Evolutionary conservation across 768 basidiomycete species (phyloP).

Genomic region (Termitomyces sp.): DNA sequence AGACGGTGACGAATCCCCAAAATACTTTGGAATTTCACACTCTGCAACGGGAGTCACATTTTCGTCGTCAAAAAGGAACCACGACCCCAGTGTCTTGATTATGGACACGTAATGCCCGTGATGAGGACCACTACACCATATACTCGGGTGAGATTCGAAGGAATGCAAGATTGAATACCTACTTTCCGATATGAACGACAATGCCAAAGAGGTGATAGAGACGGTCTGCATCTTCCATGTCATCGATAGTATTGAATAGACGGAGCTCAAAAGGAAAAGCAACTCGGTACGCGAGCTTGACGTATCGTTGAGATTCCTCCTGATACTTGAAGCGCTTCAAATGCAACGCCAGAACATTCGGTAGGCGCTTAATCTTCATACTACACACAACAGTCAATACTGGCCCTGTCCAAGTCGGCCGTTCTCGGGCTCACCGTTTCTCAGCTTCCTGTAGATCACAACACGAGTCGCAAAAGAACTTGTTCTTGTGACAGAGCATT

Average conservation of each 20-base stretch:
- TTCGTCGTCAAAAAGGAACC: constrained; percentile 96
- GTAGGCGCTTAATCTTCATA: constrained; percentile 98
- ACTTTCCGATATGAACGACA: constrained; percentile 99
- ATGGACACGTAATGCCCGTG: constrained; percentile 98
- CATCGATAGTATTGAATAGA: constrained; percentile 96
- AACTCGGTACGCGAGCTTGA: constrained; percentile 95
- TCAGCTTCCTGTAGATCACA: constrained; percentile 97
- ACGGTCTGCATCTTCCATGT: constrained; percentile 84
- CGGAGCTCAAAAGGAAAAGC: constrained; percentile 94
- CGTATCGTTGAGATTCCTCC: constrained; percentile 83
- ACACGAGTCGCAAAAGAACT: constrained; percentile 97
- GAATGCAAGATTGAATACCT: constrained; percentile 26
- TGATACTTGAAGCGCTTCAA: constrained; percentile 99
- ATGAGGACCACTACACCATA: constrained; percentile 74
- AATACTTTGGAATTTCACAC: constrained; percentile 87
- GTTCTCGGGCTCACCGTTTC: constrained; percentile 61
- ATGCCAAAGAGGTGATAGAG: constrained; percentile 94
- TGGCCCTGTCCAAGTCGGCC: not conserved
- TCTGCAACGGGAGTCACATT: constrained; percentile 86
- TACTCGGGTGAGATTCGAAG: constrained; percentile 5
- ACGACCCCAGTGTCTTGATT: constrained; percentile 76
- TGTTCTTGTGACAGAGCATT: constrained; percentile 97
- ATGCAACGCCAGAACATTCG: constrained; percentile 92
- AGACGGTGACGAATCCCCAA: constrained; percentile 70
- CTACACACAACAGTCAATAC: constrained; percentile 30